Evolutionary conservation across 768 basidiomycete genomes (phyloP), one percentile per base, ranked within the genome.

Genomic region (Xerocomus brunneocitrinus): DNA sequence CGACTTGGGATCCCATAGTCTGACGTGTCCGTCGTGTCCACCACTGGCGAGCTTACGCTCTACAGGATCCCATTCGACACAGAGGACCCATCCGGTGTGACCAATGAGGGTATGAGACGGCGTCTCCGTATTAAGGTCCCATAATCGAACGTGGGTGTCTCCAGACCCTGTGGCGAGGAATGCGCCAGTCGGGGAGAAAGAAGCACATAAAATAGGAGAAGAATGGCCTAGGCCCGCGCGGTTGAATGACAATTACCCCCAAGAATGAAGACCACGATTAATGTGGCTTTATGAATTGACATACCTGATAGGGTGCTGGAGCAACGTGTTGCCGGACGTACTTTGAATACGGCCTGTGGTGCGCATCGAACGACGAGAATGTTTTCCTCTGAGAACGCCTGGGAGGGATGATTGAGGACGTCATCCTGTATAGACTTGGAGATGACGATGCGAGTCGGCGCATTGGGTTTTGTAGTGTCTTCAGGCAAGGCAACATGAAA

Each of bases 21-120:
- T 77, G 56, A 93, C 91, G 62, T 93, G 89, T 16, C 91, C 90
- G 68, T 99, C 95, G 64, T 98, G 88, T 0, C 94, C 94, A 1
- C 97, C 97, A 4, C 91, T 93, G 0, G 95, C 95, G 13, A 98
- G 73, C 61, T 85, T 87, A 41, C 93, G 75, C 65, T 98, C 95
- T 77, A 90, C 79, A 0, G 90, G 89, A 62, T 98, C 94, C 95
- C 95, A 99, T 64, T 98, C 97, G 5, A 94, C 90, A 61, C 93
- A 98, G 2, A 98, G 78, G 2, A 99, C 93, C 95, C 95, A 98
- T 0, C 94, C 95, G 59, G 84, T 84, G 65, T 99, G 97, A 0
- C 97, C 97, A 0, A 79, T 71, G 16, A 98, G 77, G 13, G 85
- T 87, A 65, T 91, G 87, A 38, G 89, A 91, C 1, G 97, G 95